These are phyloP conservation scores for Aspergillus ostianus DNA, from an alignment of 495 filamentous ascomycete genomes.

Conservation along the genomic window DNA sequence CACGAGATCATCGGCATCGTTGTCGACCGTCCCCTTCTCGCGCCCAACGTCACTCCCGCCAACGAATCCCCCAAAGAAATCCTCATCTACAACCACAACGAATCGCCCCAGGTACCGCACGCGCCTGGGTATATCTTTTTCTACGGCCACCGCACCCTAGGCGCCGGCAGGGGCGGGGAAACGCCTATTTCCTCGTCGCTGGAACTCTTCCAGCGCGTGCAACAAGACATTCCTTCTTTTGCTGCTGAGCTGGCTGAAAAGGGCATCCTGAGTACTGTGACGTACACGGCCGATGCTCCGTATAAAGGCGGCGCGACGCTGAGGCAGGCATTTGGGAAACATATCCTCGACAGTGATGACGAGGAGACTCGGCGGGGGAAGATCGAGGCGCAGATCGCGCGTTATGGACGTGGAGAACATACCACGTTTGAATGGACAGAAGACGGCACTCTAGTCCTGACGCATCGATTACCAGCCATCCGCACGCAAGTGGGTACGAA, in stretches of 20 bases:
- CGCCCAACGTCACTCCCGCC: constrained; percentile 52
- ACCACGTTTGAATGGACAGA: constrained; percentile 52
- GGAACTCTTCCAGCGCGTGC: constrained; percentile 47
- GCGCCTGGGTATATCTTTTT: constrained; percentile 55
- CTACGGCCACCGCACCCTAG: constrained; percentile 33
- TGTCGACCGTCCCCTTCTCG: constrained; percentile 47
- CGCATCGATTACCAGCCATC: constrained; percentile 45
- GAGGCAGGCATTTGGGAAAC: constrained; percentile 50
- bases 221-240: constrained; percentile 49
- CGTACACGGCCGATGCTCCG: constrained; percentile 45
- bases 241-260: constrained; percentile 45
- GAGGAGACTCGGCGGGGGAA: constrained; percentile 40
- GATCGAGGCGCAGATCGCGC: constrained; percentile 51
- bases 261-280: constrained; percentile 42
- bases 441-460: constrained; percentile 36
- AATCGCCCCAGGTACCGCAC: constrained; percentile 53
- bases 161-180: constrained; percentile 43
- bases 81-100: constrained; percentile 54
- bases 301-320: constrained; percentile 51
- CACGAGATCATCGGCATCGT: constrained; percentile 58
- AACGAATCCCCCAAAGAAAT: constrained; percentile 52
- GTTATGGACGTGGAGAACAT: constrained; percentile 32
- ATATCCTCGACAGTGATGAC: constrained; percentile 46
- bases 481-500: constrained; percentile 48
- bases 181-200: constrained; percentile 52